Conservation (phyloP, 1,139 yeast genomes). For the Taphrina sp. region DNA sequence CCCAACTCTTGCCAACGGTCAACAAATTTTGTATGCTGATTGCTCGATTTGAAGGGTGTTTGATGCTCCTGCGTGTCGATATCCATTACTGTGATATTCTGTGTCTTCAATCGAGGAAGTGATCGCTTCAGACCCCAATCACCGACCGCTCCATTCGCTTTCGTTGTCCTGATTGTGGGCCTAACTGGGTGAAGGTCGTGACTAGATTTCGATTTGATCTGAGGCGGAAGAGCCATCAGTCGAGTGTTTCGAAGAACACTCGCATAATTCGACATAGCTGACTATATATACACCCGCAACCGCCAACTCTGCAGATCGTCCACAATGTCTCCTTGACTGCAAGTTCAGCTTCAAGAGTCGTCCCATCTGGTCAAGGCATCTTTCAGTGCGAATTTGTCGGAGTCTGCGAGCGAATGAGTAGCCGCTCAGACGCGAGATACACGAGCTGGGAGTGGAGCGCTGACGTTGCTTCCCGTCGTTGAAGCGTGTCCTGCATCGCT, state of each 20-base stretch:
- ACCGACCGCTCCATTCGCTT: constrained; percentile 22
- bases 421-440: too few relatives aligned
- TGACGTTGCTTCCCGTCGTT: too few relatives aligned
- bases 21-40: constrained; percentile 12
- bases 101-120: constrained; percentile 27
- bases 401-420: too few relatives aligned
- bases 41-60: constrained; percentile 27
- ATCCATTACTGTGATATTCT: constrained; percentile 16
- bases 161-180: constrained; percentile 23
- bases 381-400: too few relatives aligned
- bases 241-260: constrained; percentile 16
- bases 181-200: constrained; percentile 16
- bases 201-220: constrained; percentile 1
- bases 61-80: constrained; percentile 30
- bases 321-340: too few relatives aligned
- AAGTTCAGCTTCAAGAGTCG: too few relatives aligned
- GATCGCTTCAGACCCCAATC: constrained; percentile 34
- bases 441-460: too few relatives aligned
- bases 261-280: constrained; percentile 14
- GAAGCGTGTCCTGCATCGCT: too few relatives aligned
- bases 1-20: constrained; percentile 31
- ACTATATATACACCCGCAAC: too few relatives aligned
- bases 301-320: too few relatives aligned
- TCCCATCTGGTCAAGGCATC: too few relatives aligned
- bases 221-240: constrained; percentile 22